These are phyloP conservation scores for Oxyria digyna DNA, from an alignment of 148 eudicot species.

Conservation along the genomic window DNA sequence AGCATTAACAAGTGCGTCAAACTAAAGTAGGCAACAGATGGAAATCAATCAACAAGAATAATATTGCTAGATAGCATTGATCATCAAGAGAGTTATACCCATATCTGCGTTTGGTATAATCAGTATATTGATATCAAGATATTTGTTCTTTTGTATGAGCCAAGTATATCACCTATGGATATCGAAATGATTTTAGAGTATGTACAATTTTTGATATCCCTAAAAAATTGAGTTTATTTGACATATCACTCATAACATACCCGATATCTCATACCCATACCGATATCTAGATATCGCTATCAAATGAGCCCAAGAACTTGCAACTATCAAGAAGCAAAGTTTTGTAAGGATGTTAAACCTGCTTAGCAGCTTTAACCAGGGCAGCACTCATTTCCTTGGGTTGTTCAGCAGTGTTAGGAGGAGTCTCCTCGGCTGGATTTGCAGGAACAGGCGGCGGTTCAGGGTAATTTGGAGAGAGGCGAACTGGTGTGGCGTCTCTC, in stretches of 20 bases:
- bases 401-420: constrained; percentile 40
- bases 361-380: constrained; percentile 88
- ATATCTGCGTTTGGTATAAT: too few relatives aligned
- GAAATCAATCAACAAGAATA: background rate
- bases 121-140: too few relatives aligned
- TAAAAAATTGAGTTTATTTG: too few relatives aligned
- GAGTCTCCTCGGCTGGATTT: constrained; percentile 32
- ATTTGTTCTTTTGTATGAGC: too few relatives aligned
- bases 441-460: constrained; percentile 50
- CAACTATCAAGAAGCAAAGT: background rate
- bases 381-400: constrained; percentile 63
- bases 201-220: too few relatives aligned
- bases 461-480: constrained; percentile 84
- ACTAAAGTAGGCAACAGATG: constrained; percentile 24
- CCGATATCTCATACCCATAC: too few relatives aligned
- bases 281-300: too few relatives aligned
- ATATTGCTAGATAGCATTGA: background rate
- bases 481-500: constrained; percentile 83
- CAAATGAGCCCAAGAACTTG: too few relatives aligned
- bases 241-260: too few relatives aligned
- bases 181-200: too few relatives aligned
- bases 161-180: too few relatives aligned
- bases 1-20: constrained; percentile 93
- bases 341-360: constrained; percentile 27
- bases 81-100: too few relatives aligned